Evolutionary conservation across 192 early-diverging fungal genomes (phyloP), one percentile per base, ranked within the genome.

Genomic region (Cladochytrium replicatum): DNA sequence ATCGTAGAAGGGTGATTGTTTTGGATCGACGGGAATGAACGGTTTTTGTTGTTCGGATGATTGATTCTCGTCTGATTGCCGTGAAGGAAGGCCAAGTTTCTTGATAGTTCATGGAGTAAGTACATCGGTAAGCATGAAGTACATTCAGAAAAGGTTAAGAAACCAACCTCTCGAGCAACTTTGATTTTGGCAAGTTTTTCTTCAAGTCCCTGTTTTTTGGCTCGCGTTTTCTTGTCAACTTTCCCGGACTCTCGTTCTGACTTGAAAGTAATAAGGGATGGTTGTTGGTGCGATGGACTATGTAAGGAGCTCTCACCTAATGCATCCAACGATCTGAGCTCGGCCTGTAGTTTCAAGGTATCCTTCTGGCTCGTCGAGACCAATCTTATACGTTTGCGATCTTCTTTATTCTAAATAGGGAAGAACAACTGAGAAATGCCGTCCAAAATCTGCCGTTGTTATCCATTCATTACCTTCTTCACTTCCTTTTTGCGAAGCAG

Each of bases 371-470:
- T 60, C 19, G 73, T 57, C 11, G 67, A 63, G 13, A 74, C 46
- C 43, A 69, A 57, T 29, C 77, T 68, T 23, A 63, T 62, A 34
- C 69, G 68, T 52, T 79, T 77, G 42, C 77, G 66, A 15, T 68
- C 72, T 24, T 74, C 78, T 64, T 81, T 84, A 59, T 81, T 84
- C 80, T 83, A 55, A n/a, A n/a, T n/a, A n/a, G n/a, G n/a, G n/a
- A n/a, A n/a, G n/a, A n/a, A n/a, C n/a, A n/a, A n/a, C n/a, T n/a
- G n/a, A n/a, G n/a, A n/a, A n/a, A n/a, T n/a, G n/a, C n/a, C 23
- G 32, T 29, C 9, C 29, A 15, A 43, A 6, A 48, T 6, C 6
- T 29, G 22, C 34, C 30, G 32, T 13, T 11, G 1, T 49, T 4
- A 19, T 23, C 37, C 29, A 28, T 29, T 29, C 1, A 29, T 15